Conservation (phyloP, 352 stramenopile species). For the Pilasporangium apinafurcum region DNA sequence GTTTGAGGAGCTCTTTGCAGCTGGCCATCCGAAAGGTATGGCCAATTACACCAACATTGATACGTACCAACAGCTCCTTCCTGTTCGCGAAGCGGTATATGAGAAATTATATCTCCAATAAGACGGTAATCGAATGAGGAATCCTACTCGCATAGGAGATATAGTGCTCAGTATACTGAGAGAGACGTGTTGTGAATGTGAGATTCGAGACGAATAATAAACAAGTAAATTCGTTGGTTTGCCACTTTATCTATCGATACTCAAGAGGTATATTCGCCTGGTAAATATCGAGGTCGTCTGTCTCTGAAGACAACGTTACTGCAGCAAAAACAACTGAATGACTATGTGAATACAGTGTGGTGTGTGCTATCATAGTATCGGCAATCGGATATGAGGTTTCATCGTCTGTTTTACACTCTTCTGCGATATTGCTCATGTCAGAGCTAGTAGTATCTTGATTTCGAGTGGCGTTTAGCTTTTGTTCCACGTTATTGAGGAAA, state of each 20-base stretch:
- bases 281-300: conserved; percentile 29
- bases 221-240: too few species aligned
- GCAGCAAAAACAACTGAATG: conserved; percentile 23
- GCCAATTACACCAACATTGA: conserved; percentile 83
- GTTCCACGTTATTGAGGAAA: conserved; percentile 33
- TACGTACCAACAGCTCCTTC: conserved; percentile 68
- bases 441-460: background rate
- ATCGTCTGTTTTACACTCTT: conserved; percentile 6
- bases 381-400: conserved; percentile 8
- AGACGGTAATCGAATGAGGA: too few species aligned
- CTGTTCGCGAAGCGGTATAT: conserved; percentile 43
- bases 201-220: too few species aligned
- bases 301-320: conserved; percentile 16
- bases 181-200: too few species aligned
- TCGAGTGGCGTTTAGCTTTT: conserved; percentile 1
- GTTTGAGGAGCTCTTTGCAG: conserved; percentile 59
- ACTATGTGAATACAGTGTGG: conserved; percentile 17
- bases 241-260: conserved; percentile 35
- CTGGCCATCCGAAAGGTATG: conserved; percentile 69
- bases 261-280: conserved; percentile 9
- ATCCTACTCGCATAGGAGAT: too few species aligned
- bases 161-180: too few species aligned
- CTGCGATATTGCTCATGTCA: background rate
- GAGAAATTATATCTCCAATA: too few species aligned
- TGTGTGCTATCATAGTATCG: background rate